phyloP scores from a whole-genome alignment of 2,329 filamentous ascomycete genomes.

The Phialophora expanda region DNA sequence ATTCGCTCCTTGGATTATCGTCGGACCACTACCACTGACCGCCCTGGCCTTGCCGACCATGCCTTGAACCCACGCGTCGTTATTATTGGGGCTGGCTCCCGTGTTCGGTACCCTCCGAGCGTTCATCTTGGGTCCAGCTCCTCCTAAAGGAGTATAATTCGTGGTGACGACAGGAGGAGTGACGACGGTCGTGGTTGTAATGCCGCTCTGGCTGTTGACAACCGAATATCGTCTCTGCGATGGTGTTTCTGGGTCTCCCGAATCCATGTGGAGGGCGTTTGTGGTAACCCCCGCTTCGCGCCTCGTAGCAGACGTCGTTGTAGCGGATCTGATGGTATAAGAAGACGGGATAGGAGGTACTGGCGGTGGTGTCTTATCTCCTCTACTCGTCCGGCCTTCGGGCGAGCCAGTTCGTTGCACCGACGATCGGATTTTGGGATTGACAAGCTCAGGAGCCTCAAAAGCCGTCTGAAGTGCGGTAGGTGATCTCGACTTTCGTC shows the following conservation, averaged over 20 bases:
- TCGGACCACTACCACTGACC: conserved; percentile 33
- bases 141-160: conserved; percentile 50
- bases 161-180: conserved; percentile 32
- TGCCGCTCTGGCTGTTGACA: conserved; percentile 16
- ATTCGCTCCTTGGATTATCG: conserved; percentile 25
- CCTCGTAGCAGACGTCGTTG: conserved; percentile 21
- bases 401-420: conserved; percentile 18
- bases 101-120: conserved; percentile 49
- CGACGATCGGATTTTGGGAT: conserved; percentile 17
- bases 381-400: conserved; percentile 19
- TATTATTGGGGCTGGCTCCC: conserved; percentile 46
- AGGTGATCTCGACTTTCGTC: conserved; percentile 28
- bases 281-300: conserved; percentile 13
- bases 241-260: not conserved
- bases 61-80: conserved; percentile 56
- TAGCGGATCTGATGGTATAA: conserved; percentile 25
- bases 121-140: conserved; percentile 52
- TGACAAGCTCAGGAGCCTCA: conserved; percentile 21
- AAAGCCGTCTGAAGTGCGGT: conserved; percentile 19
- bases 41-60: conserved; percentile 52
- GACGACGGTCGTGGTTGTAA: conserved; percentile 31
- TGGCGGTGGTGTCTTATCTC: conserved; percentile 29
- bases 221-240: conserved; percentile 18
- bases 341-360: conserved; percentile 36
- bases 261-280: conserved; percentile 6